These are phyloP conservation scores for Plasmodium falciparum DNA, from an alignment of 169 alveolate genomes.

Conservation along the genomic window DNA sequence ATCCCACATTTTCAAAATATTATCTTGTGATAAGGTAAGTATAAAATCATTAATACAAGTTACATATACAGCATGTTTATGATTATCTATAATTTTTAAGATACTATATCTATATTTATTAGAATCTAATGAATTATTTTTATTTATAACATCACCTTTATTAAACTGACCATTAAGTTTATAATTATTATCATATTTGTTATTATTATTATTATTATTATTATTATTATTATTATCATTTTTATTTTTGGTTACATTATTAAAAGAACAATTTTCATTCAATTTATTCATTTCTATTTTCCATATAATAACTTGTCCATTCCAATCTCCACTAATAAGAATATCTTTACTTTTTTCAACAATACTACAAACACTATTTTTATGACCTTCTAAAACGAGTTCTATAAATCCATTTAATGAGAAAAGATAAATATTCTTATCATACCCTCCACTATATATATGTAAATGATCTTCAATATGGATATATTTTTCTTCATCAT, in stretches of 20 bases:
- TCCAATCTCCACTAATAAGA: constrained; percentile 67
- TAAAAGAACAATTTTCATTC: not conserved
- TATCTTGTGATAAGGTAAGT: constrained; percentile 61
- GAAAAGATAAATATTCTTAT: constrained; percentile 23
- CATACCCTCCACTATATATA: constrained; percentile 68
- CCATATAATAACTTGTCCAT: constrained; percentile 63
- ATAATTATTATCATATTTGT: not conserved
- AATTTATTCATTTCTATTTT: not conserved
- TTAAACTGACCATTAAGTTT: not conserved
- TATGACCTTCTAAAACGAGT: constrained; percentile 65
- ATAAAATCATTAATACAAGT: constrained; percentile 37
- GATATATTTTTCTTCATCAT: constrained; percentile 12
- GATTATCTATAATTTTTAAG: constrained; percentile 33
- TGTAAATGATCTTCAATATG: constrained; percentile 11
- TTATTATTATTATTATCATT: not conserved
- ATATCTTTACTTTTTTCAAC: constrained; percentile 43
- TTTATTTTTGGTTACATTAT: not conserved
- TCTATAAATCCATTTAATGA: constrained; percentile 48
- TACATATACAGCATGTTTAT: constrained; percentile 53
- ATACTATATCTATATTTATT: constrained; percentile 43
- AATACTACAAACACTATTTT: constrained; percentile 56
- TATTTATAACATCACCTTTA: too few species aligned
- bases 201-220: not conserved
- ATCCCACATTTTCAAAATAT: constrained; percentile 47
- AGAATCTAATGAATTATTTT: not conserved